phyloP scores from a whole-genome alignment of 75 land plant species.

The Selaginella tamariscina region DNA sequence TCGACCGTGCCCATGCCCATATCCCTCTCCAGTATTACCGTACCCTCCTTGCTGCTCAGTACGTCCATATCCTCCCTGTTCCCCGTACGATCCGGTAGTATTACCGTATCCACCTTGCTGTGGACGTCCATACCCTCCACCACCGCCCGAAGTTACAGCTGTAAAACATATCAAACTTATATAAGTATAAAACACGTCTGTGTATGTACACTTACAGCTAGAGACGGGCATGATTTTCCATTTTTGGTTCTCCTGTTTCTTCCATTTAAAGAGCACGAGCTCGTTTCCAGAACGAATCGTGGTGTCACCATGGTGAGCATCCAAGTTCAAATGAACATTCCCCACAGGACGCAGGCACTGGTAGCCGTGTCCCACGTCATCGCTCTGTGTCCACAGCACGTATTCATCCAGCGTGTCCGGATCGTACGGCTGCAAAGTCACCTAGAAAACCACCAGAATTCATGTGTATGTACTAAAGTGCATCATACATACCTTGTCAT shows the following conservation, averaged over 20 bases:
- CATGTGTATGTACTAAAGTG: background rate
- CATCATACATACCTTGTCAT: background rate
- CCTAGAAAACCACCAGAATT: background rate
- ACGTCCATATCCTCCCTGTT: no score
- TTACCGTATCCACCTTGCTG: no score
- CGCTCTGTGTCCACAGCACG: conserved; percentile 17
- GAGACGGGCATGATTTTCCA: conserved; percentile 16
- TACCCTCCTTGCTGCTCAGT: no score
- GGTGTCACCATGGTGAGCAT: background rate
- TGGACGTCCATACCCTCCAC: no score
- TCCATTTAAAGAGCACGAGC: conserved; percentile 19
- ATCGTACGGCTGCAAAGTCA: background rate
- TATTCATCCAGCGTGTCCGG: conserved; percentile 13
- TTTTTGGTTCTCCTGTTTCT: conserved; percentile 16
- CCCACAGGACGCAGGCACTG: conserved; percentile 14
- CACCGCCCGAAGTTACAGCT: no score
- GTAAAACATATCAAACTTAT: no score
- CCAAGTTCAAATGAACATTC: conserved; percentile 12
- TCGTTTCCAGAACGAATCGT: background rate
- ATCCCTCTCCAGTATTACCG: no score
- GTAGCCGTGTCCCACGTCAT: conserved; percentile 17
- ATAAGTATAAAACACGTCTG: no score
- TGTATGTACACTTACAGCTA: no score
- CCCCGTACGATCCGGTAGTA: no score
- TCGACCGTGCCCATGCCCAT: no score